phyloP scores from a whole-genome alignment of 2,329 filamentous ascomycete genomes.

The Davidsoniella neocaledoniae region DNA sequence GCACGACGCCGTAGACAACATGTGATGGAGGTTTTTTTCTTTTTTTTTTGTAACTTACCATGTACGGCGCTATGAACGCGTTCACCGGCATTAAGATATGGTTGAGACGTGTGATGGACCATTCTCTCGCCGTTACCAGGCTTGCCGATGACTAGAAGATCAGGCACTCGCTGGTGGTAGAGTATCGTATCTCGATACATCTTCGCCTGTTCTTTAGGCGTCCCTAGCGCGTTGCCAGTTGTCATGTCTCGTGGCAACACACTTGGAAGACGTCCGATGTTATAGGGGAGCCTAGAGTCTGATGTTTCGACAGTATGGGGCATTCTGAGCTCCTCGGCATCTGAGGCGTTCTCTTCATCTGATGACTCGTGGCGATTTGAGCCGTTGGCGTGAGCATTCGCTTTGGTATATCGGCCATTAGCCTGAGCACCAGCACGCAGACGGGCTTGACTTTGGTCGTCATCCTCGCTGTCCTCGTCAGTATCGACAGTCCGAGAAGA shows the following conservation, averaged over 20 bases:
- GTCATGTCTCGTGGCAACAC: conserved; percentile 1
- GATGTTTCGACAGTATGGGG: neutral
- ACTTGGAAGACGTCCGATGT: conserved; percentile 1
- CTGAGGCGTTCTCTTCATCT: conserved; percentile 6
- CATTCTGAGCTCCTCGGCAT: conserved; percentile 2
- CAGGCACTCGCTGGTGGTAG: conserved; percentile 1
- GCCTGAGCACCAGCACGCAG: neutral
- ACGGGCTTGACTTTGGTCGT: neutral
- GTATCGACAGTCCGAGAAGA: conserved; percentile 4
- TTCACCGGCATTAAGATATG: conserved; percentile 2
- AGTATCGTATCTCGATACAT: conserved; percentile 7
- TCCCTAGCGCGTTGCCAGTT: conserved; percentile 4
- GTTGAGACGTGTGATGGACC: conserved; percentile 1
- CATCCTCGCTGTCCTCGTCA: conserved; percentile 3
- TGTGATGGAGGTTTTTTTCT: neutral
- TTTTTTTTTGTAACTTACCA: neutral
- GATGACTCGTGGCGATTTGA: neutral
- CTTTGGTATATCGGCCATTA: neutral
- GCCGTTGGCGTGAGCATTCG: neutral
- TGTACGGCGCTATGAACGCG: conserved; percentile 7
- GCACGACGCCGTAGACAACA: neutral
- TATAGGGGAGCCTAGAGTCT: conserved; percentile 2
- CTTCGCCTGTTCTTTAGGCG: conserved; percentile 7
- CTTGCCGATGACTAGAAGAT: conserved; percentile 5
- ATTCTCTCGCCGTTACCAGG: neutral